phyloP scores from a whole-genome alignment of 768 basidiomycete species.

The Podaxis pistillaris region DNA sequence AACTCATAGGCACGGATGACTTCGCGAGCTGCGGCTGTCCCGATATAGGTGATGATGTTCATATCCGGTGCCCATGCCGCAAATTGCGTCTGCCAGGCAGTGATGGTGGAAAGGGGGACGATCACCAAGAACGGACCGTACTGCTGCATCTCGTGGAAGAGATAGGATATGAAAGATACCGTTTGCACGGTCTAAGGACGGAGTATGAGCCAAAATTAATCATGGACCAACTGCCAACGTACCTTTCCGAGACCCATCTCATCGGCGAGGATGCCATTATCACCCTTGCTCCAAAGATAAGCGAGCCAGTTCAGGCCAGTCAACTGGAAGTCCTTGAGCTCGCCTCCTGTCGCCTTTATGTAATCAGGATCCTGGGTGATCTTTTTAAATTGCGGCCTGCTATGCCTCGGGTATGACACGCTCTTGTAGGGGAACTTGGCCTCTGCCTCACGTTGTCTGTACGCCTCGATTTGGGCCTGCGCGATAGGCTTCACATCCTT shows the following conservation, averaged over 20 bases:
- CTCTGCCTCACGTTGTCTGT: conserved; percentile 71
- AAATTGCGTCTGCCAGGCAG: conserved; percentile 97
- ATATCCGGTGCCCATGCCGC: conserved; percentile 93
- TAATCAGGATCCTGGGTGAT: conserved; percentile 89
- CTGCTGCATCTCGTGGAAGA: conserved; percentile 89
- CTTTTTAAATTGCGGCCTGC: conserved; percentile 78
- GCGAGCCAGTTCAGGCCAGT: conserved; percentile 99
- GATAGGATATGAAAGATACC: conserved; percentile 90
- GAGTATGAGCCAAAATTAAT: conserved; percentile 18
- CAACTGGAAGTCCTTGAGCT: conserved; percentile 96
- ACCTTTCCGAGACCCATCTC: conserved; percentile 99
- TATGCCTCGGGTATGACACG: conserved; percentile 55
- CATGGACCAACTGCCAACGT: conserved; percentile 12
- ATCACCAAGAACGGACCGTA: conserved; percentile 98
- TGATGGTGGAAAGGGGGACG: conserved; percentile 96
- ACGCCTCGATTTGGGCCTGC: conserved; percentile 76
- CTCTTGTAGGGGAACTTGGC: conserved; percentile 88
- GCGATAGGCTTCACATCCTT: conserved; percentile 80
- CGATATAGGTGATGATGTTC: conserved; percentile 96
- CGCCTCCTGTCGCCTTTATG: conserved; percentile 71
- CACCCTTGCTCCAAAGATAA: conserved; percentile 91
- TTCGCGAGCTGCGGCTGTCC: conserved; percentile 81
- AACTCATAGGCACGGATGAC: conserved; percentile 94
- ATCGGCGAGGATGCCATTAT: conserved; percentile 97
- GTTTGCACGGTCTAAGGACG: conserved; percentile 84